phyloP scores from a whole-genome alignment of 1,284 basidiomycete species.

The Polyporus tsugae region DNA sequence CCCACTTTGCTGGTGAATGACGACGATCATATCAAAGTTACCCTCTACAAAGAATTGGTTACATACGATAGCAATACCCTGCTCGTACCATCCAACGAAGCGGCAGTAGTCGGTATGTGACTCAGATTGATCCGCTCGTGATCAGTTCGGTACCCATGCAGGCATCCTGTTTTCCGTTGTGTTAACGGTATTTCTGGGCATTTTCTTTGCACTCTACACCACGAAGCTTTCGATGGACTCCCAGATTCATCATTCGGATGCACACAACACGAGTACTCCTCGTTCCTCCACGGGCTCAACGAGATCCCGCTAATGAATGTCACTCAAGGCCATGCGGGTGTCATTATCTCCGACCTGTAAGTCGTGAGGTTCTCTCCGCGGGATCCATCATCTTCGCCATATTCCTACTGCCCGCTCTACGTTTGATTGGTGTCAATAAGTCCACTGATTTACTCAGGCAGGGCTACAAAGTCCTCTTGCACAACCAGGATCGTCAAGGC shows the following conservation, averaged over 20 bases:
- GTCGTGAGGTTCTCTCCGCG: conserved; percentile 53
- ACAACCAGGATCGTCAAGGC: conserved; percentile 55
- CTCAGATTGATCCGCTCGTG: neutral
- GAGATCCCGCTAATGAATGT: neutral
- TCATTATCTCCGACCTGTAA: conserved; percentile 56
- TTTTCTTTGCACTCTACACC: conserved; percentile 57
- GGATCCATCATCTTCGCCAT: conserved; percentile 64
- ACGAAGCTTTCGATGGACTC: conserved; percentile 64
- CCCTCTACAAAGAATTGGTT: too few relatives aligned
- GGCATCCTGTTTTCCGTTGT: conserved; percentile 63
- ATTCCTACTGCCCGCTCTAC: conserved; percentile 48
- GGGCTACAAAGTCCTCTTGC: conserved; percentile 58
- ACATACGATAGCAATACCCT: neutral
- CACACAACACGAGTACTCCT: conserved; percentile 57
- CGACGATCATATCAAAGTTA: conserved; percentile 13
- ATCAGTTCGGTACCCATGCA: conserved; percentile 28
- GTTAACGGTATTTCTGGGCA: conserved; percentile 62
- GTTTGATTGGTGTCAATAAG: neutral
- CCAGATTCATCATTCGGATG: conserved; percentile 60
- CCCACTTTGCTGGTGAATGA: conserved; percentile 58
- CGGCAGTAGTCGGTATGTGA: conserved; percentile 57
- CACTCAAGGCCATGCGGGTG: conserved; percentile 58
- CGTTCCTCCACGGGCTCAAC: neutral
- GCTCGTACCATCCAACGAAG: conserved; percentile 52
- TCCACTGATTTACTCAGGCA: conserved; percentile 29